Evolutionary conservation across 2,329 filamentous ascomycete species (phyloP).

Genomic region (Didymella arachidicola): DNA sequence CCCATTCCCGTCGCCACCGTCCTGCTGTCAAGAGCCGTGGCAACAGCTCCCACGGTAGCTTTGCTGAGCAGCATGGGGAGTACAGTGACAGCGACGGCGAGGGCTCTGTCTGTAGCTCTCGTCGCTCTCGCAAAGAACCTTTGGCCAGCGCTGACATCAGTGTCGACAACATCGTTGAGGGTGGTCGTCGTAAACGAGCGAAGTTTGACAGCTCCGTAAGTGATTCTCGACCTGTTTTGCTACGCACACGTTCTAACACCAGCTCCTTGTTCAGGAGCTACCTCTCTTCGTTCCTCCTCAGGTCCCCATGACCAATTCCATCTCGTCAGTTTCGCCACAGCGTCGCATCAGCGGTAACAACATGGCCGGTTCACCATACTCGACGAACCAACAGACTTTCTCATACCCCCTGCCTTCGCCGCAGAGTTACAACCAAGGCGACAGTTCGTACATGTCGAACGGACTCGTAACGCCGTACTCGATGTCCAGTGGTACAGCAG

Average conservation of each 20-base stretch:
- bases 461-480: conserved; percentile 50
- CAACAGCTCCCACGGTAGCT: conserved; percentile 65
- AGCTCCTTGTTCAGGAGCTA: conserved; percentile 72
- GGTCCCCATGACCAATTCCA: conserved; percentile 89
- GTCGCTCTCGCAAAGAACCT: conserved; percentile 80
- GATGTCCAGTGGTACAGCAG: conserved; percentile 41
- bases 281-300: conserved; percentile 86
- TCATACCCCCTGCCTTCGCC: conserved; percentile 83
- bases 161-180: conserved; percentile 97
- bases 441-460: conserved; percentile 45
- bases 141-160: conserved; percentile 97
- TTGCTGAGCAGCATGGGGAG: conserved; percentile 68
- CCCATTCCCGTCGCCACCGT: conserved; percentile 65
- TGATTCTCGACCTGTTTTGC: conserved; percentile 34
- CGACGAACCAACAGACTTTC: conserved; percentile 80
- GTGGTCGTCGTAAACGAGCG: conserved; percentile 90
- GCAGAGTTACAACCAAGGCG: conserved; percentile 69
- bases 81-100: conserved; percentile 90
- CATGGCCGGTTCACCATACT: conserved; percentile 76
- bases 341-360: conserved; percentile 78
- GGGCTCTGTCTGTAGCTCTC: conserved; percentile 73
- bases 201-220: conserved; percentile 98
- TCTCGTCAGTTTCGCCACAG: conserved; percentile 93
- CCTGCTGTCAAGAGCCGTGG: conserved; percentile 72
- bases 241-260: conserved; percentile 34